Percentiles rank a stretch among this genome's conserved stretches.
Evolutionary conservation across 164 flowering plant genomes (phyloP).

Genomic region (Amborella trichopoda): DNA sequence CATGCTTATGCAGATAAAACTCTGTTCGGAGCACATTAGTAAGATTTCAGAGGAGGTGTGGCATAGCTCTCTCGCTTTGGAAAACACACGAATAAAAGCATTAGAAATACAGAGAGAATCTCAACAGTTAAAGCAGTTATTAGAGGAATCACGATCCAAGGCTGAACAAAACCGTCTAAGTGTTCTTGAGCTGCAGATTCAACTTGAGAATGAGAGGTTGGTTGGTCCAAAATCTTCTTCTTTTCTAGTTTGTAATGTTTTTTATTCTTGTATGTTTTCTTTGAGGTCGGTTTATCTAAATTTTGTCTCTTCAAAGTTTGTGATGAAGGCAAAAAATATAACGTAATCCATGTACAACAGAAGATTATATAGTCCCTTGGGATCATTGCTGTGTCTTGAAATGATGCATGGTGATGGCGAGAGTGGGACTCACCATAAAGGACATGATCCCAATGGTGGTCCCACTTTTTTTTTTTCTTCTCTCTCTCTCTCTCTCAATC

Average conservation of each 20-base stretch:
- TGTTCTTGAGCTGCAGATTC: slow-evolving; percentile 47
- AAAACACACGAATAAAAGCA: slow-evolving; percentile 40
- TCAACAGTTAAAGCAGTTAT: slow-evolving; percentile 36
- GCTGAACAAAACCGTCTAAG: slow-evolving; percentile 31
- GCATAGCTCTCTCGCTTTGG: slow-evolving; percentile 33
- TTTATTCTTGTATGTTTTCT: too few relatives aligned
- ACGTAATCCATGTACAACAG: too few relatives aligned
- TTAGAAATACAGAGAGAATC: slow-evolving; percentile 44
- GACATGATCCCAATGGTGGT: too few relatives aligned
- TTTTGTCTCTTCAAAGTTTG: neutral
- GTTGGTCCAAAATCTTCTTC: neutral
- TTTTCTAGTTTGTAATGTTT: too few relatives aligned
- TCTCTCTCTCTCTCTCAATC: too few relatives aligned
- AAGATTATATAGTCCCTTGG: too few relatives aligned
- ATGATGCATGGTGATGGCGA: too few relatives aligned
- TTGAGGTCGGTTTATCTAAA: too few relatives aligned
- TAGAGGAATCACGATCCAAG: slow-evolving; percentile 47
- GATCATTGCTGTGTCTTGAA: too few relatives aligned
- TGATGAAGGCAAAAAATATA: too few relatives aligned
- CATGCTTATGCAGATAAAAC: slow-evolving; percentile 42
- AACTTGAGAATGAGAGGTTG: slow-evolving; percentile 75
- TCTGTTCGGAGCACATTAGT: slow-evolving; percentile 52
- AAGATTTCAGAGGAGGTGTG: slow-evolving; percentile 58
- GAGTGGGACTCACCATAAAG: too few relatives aligned
- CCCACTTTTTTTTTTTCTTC: too few relatives aligned